Evolutionary conservation across 306 rosid genomes (phyloP).

Genomic region (Clitoria ternatea): DNA sequence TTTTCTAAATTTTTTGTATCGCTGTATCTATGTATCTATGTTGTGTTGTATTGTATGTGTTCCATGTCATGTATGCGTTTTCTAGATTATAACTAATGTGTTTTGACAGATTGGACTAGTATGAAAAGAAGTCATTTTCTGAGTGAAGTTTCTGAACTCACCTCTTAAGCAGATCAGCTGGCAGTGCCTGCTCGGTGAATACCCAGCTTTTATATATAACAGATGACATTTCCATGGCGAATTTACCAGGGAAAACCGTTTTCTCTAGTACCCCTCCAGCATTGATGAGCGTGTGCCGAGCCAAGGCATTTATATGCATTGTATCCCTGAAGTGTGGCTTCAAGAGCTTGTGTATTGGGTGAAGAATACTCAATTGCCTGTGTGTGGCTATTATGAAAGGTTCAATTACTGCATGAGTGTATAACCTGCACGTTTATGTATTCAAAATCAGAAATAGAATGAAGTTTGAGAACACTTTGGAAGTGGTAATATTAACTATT

Average conservation of each 20-base stretch:
- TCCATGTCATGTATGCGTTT: too few relatives aligned
- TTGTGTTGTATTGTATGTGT: too few relatives aligned
- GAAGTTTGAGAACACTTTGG: neutral
- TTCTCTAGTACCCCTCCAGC: slow-evolving; percentile 85
- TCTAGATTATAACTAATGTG: too few relatives aligned
- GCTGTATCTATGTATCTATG: too few relatives aligned
- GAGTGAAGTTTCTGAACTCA: slow-evolving; percentile 25
- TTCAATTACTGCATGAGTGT: slow-evolving; percentile 91
- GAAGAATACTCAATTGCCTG: slow-evolving; percentile 75
- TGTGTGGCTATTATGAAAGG: slow-evolving; percentile 85
- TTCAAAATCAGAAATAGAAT: neutral
- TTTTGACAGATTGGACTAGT: neutral
- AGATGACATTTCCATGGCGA: slow-evolving; percentile 80
- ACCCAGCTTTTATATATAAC: slow-evolving; percentile 71
- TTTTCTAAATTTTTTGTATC: too few relatives aligned
- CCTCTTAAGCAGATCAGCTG: slow-evolving; percentile 80
- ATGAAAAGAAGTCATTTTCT: neutral
- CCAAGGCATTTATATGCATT: slow-evolving; percentile 86
- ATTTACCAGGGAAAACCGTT: slow-evolving; percentile 84
- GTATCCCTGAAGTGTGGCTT: slow-evolving; percentile 90
- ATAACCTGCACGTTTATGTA: slow-evolving; percentile 51
- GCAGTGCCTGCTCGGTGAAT: slow-evolving; percentile 74
- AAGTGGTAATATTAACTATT: too few relatives aligned
- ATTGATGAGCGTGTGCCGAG: slow-evolving; percentile 84
- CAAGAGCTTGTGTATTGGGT: slow-evolving; percentile 80